Evolutionary conservation across 768 basidiomycete genomes (phyloP).

Genomic region (Rhodotorula taiwanensis): DNA sequence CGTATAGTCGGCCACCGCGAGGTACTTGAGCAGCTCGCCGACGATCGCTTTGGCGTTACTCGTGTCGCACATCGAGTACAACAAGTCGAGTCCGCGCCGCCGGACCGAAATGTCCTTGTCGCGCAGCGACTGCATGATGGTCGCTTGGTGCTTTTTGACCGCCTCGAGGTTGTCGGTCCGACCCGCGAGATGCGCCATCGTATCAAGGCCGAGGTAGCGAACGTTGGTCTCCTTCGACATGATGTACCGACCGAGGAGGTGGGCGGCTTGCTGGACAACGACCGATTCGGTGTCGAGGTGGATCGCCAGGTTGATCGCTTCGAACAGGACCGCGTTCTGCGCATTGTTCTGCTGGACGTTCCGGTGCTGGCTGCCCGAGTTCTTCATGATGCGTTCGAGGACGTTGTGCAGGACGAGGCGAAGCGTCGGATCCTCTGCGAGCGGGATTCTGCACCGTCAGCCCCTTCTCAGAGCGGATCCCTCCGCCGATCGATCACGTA

Average conservation of each 20-base stretch:
- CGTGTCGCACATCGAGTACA: constrained; percentile 99
- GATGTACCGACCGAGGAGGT: constrained; percentile 89
- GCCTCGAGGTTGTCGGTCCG: constrained; percentile 82
- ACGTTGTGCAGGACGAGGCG: constrained; percentile 65
- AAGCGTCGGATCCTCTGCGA: constrained; percentile 72
- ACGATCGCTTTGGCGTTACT: constrained; percentile 94
- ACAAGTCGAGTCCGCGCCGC: constrained; percentile 81
- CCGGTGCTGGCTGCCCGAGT: constrained; percentile 72
- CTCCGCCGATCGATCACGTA: constrained; percentile 45
- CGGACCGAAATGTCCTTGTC: constrained; percentile 98
- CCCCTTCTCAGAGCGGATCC: no score
- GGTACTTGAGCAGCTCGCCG: constrained; percentile 84
- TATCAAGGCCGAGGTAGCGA: constrained; percentile 91
- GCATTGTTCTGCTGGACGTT: constrained; percentile 99
- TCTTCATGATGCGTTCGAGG: constrained; percentile 82
- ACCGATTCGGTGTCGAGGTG: constrained; percentile 87
- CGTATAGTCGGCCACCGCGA: constrained; percentile 92
- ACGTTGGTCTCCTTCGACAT: constrained; percentile 98
- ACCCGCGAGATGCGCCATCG: constrained; percentile 95
- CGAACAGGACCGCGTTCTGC: constrained; percentile 94
- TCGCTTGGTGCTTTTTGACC: constrained; percentile 90
- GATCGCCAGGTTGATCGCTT: constrained; percentile 92
- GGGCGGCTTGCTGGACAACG: constrained; percentile 77
- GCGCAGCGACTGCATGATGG: constrained; percentile 85
- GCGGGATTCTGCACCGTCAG: not conserved